Percentiles rank a stretch among this genome's conserved stretches.
Evolutionary conservation across 495 filamentous ascomycete genomes (phyloP).

Genomic region (Collariella sp.): DNA sequence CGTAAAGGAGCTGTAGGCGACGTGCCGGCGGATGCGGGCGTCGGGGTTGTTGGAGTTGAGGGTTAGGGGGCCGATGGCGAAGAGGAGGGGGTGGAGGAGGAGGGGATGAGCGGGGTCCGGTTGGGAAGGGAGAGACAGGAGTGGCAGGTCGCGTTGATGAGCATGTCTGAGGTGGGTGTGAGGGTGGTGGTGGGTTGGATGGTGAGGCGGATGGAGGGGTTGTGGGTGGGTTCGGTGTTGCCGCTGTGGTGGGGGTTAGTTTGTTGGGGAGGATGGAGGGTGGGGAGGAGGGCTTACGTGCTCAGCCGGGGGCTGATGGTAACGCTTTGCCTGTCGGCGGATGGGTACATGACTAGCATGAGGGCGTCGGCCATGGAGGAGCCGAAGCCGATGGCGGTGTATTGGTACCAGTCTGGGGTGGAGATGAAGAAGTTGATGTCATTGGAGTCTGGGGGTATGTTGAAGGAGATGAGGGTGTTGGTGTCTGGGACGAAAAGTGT

Average conservation of each 20-base stretch:
- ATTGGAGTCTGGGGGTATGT: constrained; percentile 18
- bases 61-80: constrained; percentile 41
- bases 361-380: constrained; percentile 16
- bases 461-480: constrained; percentile 19
- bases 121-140: constrained; percentile 39
- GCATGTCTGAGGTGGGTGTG: constrained; percentile 17
- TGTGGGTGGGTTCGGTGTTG: constrained; percentile 42
- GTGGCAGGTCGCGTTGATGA: constrained; percentile 41
- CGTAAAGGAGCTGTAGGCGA: constrained; percentile 43
- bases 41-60: constrained; percentile 31
- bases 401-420: constrained; percentile 22
- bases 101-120: constrained; percentile 24
- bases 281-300: constrained; percentile 8
- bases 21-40: constrained; percentile 45
- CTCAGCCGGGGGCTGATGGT: constrained; percentile 16
- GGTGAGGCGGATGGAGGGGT: constrained; percentile 31
- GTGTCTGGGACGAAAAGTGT: constrained; percentile 18
- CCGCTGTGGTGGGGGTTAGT: constrained; percentile 13
- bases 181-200: constrained; percentile 28
- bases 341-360: constrained; percentile 24
- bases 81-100: constrained; percentile 44
- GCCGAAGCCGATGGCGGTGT: constrained; percentile 26
- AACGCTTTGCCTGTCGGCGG: constrained; percentile 14
- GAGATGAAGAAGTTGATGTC: constrained; percentile 26
- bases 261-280: not conserved